Percentiles rank a stretch among this genome's conserved stretches.
phyloP scores from a whole-genome alignment of 129 eudicot genomes.

The Calendula officinalis region DNA sequence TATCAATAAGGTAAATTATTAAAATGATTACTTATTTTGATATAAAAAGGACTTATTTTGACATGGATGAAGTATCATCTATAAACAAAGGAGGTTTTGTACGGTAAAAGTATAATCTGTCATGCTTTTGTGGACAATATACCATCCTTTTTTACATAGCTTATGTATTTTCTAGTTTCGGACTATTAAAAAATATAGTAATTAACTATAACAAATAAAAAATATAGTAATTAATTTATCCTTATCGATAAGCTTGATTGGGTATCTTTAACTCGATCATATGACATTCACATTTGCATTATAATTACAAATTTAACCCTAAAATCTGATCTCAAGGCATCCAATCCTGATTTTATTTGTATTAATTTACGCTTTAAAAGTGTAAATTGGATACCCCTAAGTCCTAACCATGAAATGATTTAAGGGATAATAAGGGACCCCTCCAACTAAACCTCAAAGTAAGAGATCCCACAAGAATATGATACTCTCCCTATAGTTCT shows the following conservation, averaged over 20 bases:
- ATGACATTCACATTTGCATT: not conserved
- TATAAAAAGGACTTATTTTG: too few species aligned
- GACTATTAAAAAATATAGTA: too few species aligned
- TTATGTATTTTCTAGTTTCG: too few species aligned
- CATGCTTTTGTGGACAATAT: too few species aligned
- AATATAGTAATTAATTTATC: not conserved
- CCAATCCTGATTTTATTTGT: slow-evolving; percentile 12
- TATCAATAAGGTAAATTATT: too few species aligned
- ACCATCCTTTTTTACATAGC: too few species aligned
- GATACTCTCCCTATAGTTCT: slow-evolving; percentile 23
- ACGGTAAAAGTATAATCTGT: too few species aligned
- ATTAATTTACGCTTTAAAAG: not conserved
- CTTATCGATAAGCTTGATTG: not conserved
- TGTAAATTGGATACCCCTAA: slow-evolving; percentile 29
- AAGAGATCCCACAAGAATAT: slow-evolving; percentile 27
- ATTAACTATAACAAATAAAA: not conserved
- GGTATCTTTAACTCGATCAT: slow-evolving; percentile 6
- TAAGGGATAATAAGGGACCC: slow-evolving; percentile 11
- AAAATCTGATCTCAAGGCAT: slow-evolving; percentile 21
- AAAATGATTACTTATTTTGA: too few species aligned
- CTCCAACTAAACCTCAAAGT: slow-evolving; percentile 17
- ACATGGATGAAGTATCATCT: too few species aligned
- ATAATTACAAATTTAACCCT: slow-evolving; percentile 2
- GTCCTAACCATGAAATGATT: slow-evolving; percentile 8
- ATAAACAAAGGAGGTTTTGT: too few species aligned